A percentile compares a stretch with the other conserved stretches of the same genome.
Evolutionary conservation across 2,329 filamentous ascomycete genomes (phyloP).

Genomic region (Tolypocladium paradoxum): DNA sequence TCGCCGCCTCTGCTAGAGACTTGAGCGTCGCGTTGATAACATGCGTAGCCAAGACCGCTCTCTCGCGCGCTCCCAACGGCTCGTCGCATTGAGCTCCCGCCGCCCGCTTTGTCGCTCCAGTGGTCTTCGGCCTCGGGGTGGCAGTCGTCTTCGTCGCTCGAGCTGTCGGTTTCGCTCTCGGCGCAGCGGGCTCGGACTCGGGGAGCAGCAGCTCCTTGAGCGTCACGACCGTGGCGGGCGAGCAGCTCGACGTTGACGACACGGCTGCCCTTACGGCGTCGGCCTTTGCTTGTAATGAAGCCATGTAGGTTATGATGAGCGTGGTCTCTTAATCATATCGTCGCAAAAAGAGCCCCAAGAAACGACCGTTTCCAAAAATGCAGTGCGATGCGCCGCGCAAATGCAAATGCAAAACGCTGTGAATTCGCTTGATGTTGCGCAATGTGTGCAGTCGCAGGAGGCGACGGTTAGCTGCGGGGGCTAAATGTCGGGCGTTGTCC

Average conservation of each 20-base stretch:
- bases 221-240: slow-evolving; percentile 33
- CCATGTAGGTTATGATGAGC: slow-evolving; percentile 24
- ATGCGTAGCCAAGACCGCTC: slow-evolving; percentile 58
- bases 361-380: slow-evolving; percentile 11
- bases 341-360: slow-evolving; percentile 10
- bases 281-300: slow-evolving; percentile 30
- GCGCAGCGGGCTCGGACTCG: slow-evolving; percentile 17
- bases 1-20: slow-evolving; percentile 55
- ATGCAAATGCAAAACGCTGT: slow-evolving; percentile 9
- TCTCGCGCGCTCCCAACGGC: slow-evolving; percentile 35
- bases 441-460: neutral
- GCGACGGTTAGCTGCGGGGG: slow-evolving; percentile 8
- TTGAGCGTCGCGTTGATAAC: slow-evolving; percentile 63
- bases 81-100: slow-evolving; percentile 12
- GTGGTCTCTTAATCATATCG: slow-evolving; percentile 20
- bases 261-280: slow-evolving; percentile 45
- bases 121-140: slow-evolving; percentile 13
- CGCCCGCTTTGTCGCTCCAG: slow-evolving; percentile 7
- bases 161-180: slow-evolving; percentile 15
- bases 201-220: slow-evolving; percentile 35
- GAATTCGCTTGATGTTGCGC: slow-evolving; percentile 6
- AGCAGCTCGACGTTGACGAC: slow-evolving; percentile 42
- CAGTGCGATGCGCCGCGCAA: slow-evolving; percentile 12
- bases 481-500: slow-evolving; percentile 24
- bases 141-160: slow-evolving; percentile 16